These are phyloP conservation scores for Septoria linicola DNA, from an alignment of 2,329 filamentous ascomycete genomes.

Conservation along the genomic window DNA sequence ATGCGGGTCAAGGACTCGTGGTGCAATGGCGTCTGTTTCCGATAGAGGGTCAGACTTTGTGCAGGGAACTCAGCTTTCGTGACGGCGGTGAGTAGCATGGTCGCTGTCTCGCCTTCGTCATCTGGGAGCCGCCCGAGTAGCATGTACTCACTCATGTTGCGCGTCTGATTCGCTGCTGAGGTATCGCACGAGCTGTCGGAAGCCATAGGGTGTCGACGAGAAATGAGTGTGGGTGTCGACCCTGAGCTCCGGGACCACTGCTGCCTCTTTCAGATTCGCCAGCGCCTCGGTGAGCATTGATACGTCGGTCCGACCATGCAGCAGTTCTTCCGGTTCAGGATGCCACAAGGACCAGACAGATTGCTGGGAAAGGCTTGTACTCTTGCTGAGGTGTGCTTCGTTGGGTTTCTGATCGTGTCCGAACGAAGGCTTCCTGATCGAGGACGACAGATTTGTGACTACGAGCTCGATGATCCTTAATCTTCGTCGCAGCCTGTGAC, in stretches of 20 bases:
- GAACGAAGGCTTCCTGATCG: not conserved
- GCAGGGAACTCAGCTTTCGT: conserved; percentile 3
- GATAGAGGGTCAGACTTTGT: not conserved
- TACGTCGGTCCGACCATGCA: conserved; percentile 1
- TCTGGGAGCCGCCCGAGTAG: conserved; percentile 4
- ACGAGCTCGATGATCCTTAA: conserved; percentile 7
- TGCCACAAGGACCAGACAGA: conserved; percentile 6
- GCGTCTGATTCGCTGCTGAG: conserved; percentile 1
- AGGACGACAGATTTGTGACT: conserved; percentile 3
- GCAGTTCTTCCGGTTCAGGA: not conserved
- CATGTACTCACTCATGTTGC: conserved; percentile 2
- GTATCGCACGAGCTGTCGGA: conserved; percentile 3
- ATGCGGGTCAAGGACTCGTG: not conserved
- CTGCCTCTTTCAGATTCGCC: not conserved
- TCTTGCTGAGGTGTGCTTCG: not conserved
- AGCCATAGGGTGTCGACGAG: conserved; percentile 5
- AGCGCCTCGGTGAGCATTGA: conserved; percentile 8
- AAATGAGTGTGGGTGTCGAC: conserved; percentile 7
- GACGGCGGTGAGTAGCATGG: conserved; percentile 5
- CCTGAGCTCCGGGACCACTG: conserved; percentile 3
- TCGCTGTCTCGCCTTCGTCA: conserved; percentile 8
- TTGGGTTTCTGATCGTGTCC: not conserved
- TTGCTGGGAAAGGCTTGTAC: not conserved
- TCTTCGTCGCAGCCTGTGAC: conserved; percentile 1
- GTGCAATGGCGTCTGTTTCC: not conserved